These are phyloP conservation scores for Forsythia viridissima DNA, from an alignment of 257 asterid genomes.

Conservation along the genomic window DNA sequence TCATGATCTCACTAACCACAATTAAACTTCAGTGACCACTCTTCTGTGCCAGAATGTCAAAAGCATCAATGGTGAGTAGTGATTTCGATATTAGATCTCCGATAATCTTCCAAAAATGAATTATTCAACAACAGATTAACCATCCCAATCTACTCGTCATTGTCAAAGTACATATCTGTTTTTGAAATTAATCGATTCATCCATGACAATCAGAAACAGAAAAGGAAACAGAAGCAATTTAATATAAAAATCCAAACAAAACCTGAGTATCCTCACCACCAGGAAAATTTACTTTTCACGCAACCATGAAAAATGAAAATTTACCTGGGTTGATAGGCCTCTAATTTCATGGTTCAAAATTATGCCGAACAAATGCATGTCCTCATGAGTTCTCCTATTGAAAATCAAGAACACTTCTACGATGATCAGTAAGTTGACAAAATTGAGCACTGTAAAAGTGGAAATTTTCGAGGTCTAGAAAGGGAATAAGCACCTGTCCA, in stretches of 20 bases:
- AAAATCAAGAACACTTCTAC: slow-evolving; percentile 1
- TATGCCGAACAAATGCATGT: slow-evolving; percentile 42
- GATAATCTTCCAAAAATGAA: background rate
- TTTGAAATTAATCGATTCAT: background rate
- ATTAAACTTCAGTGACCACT: background rate
- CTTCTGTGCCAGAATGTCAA: background rate
- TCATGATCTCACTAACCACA: background rate
- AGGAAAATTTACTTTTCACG: slow-evolving; percentile 9
- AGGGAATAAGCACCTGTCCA: slow-evolving; percentile 41
- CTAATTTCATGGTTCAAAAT: slow-evolving; percentile 51
- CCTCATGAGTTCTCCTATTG: slow-evolving; percentile 50
- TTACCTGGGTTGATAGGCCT: slow-evolving; percentile 51
- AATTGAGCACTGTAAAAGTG: background rate
- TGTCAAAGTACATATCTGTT: background rate
- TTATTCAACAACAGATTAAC: background rate
- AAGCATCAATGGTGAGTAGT: background rate
- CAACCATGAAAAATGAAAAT: background rate
- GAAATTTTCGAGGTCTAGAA: background rate
- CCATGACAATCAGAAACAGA: slow-evolving; percentile 11
- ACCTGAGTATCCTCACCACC: background rate
- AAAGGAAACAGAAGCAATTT: background rate
- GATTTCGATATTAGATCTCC: background rate
- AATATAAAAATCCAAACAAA: background rate
- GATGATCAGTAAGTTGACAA: background rate
- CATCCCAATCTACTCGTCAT: background rate